A percentile compares a stretch with the other conserved stretches of the same genome.
phyloP scores from a whole-genome alignment of 2,329 filamentous ascomycete genomes.

The Fusarium compactum region DNA sequence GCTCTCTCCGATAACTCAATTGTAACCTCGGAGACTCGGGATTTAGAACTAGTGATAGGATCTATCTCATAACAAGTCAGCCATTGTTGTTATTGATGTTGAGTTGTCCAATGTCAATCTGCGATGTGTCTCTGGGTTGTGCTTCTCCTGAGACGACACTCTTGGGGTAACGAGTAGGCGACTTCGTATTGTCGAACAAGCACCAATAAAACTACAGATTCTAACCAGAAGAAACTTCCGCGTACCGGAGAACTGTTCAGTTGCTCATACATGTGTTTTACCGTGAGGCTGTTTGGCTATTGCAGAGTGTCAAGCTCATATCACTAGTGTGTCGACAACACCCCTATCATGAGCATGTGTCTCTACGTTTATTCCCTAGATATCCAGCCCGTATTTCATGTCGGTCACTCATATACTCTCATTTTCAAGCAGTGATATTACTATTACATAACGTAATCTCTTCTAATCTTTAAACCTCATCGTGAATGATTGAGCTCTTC shows the following conservation, averaged over 20 bases:
- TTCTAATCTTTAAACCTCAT: background rate
- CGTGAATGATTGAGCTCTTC: constrained; percentile 1
- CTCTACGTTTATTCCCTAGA: no score
- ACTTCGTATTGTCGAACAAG: no score
- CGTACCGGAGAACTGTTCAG: fast-evolving
- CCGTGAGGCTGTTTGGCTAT: fast-evolving
- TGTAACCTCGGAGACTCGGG: background rate
- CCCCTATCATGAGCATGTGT: background rate
- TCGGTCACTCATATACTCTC: background rate
- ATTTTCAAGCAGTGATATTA: background rate
- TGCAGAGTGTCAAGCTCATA: background rate
- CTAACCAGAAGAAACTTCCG: fast-evolving
- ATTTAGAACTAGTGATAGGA: background rate
- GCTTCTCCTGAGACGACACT: background rate
- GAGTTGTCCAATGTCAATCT: no score
- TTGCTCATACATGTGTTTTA: background rate
- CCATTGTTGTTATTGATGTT: background rate
- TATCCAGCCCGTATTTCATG: background rate
- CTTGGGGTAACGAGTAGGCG: background rate
- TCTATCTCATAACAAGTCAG: background rate
- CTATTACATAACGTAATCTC: background rate
- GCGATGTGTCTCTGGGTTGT: background rate
- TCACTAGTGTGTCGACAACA: background rate
- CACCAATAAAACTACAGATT: no score
- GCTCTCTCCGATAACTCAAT: background rate